Percentiles rank a stretch among this genome's conserved stretches.
phyloP scores from a whole-genome alignment of 2,329 filamentous ascomycete genomes.

The Waltergamsia citrina region DNA sequence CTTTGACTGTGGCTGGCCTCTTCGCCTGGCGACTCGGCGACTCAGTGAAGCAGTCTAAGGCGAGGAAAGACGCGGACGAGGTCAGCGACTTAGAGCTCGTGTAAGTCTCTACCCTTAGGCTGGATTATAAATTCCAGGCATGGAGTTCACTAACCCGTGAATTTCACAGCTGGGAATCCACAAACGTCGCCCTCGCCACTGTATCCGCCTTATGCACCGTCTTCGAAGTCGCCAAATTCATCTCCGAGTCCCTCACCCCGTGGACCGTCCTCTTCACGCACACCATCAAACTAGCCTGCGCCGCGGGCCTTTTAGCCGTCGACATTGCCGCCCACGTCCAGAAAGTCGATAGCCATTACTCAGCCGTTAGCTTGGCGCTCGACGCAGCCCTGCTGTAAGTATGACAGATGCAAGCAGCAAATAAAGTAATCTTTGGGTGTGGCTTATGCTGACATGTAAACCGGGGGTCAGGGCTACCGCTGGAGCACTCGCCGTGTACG shows the following conservation, averaged over 20 bases:
- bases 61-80: conserved; percentile 25
- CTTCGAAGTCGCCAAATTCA: conserved; percentile 35
- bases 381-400: conserved; percentile 39
- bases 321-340: conserved; percentile 41
- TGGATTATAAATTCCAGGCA: not conserved
- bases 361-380: conserved; percentile 35
- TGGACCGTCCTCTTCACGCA: conserved; percentile 43
- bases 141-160: too few species aligned
- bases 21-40: conserved; percentile 43
- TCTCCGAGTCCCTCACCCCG: conserved; percentile 41
- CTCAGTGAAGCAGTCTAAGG: conserved; percentile 32
- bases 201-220: conserved; percentile 35
- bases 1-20: conserved; percentile 37
- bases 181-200: conserved; percentile 39
- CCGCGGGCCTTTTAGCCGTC: conserved; percentile 35
- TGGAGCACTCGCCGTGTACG: conserved; percentile 33
- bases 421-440: not conserved
- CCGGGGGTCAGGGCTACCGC: conserved; percentile 29
- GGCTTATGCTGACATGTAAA: not conserved
- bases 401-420: not conserved
- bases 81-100: conserved; percentile 36
- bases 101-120: conserved; percentile 24
- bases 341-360: conserved; percentile 34
- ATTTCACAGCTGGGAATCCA: conserved; percentile 43
- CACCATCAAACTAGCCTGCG: conserved; percentile 37